Percentiles rank a stretch among this genome's conserved stretches.
Conservation (phyloP, 371 early-diverging fungal species). For the Syncephalis plumigaleata region DNA sequence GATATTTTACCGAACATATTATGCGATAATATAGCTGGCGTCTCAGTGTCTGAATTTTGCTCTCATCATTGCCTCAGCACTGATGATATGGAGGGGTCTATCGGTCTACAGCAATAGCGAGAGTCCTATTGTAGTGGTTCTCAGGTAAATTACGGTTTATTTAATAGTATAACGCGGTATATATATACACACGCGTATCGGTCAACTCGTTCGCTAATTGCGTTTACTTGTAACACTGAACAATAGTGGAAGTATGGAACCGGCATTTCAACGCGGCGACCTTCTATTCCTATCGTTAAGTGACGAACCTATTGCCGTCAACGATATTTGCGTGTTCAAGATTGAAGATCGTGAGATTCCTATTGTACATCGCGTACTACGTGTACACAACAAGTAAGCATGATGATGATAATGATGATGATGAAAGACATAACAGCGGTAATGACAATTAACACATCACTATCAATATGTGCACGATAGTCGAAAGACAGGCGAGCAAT, state of each 20-base stretch:
- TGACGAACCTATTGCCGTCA: constrained; percentile 53
- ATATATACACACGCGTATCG: background rate
- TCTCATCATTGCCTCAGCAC: constrained; percentile 73
- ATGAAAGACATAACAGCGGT: background rate
- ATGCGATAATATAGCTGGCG: constrained; percentile 3
- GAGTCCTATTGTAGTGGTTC: constrained; percentile 96
- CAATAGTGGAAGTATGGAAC: constrained; percentile 94
- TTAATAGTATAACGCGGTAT: background rate
- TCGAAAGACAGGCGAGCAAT: constrained; percentile 43
- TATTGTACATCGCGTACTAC: constrained; percentile 95
- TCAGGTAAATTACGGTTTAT: constrained; percentile 25
- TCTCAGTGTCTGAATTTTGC: constrained; percentile 46
- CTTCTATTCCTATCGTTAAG: constrained; percentile 75
- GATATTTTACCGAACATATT: no score
- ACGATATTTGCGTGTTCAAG: constrained; percentile 96
- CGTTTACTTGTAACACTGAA: background rate
- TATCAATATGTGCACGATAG: constrained; percentile 12
- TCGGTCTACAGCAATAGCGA: constrained; percentile 80
- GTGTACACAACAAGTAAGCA: constrained; percentile 61
- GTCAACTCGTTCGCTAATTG: background rate
- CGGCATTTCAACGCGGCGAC: constrained; percentile 96
- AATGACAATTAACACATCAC: background rate
- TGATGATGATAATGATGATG: background rate
- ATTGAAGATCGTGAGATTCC: constrained; percentile 84
- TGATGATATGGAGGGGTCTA: constrained; percentile 95